These are phyloP conservation scores for Aspergillus sparsus DNA, from an alignment of 495 filamentous ascomycete species.

Conservation along the genomic window DNA sequence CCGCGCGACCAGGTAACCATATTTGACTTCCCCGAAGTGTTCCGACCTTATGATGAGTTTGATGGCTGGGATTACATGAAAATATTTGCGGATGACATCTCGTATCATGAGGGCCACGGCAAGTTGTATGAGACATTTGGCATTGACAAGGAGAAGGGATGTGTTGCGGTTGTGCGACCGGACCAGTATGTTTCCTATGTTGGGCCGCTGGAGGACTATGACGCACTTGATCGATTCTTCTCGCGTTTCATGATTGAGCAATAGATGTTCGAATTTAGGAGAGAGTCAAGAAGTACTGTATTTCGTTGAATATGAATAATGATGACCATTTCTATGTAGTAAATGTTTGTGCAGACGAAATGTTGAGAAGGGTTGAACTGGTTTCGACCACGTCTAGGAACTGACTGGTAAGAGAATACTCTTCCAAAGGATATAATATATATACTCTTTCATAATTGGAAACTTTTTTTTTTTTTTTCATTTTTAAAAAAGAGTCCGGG, in stretches of 20 bases:
- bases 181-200: constrained; percentile 14
- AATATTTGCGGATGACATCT: constrained; percentile 6
- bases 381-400: too few relatives aligned
- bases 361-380: too few relatives aligned
- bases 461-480: too few relatives aligned
- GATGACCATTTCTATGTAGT: not conserved
- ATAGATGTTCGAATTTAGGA: not conserved
- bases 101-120: constrained; percentile 18
- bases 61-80: constrained; percentile 12
- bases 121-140: constrained; percentile 20
- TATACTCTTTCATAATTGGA: too few relatives aligned
- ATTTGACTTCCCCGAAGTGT: constrained; percentile 4
- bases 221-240: constrained; percentile 14
- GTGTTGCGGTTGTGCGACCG: constrained; percentile 1
- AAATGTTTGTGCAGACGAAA: too few relatives aligned
- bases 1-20: constrained; percentile 6
- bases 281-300: not conserved
- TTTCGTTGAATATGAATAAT: constrained; percentile 1
- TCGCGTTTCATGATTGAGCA: constrained; percentile 1
- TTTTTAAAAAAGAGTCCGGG: too few relatives aligned
- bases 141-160: constrained; percentile 6
- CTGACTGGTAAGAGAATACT: too few relatives aligned
- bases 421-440: too few relatives aligned
- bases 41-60: constrained; percentile 8
- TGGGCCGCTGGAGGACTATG: constrained; percentile 9